A percentile compares a stretch with the other conserved stretches of the same genome.
Conservation (phyloP, 352 stramenopile species). For the Phytopythium montanum region DNA sequence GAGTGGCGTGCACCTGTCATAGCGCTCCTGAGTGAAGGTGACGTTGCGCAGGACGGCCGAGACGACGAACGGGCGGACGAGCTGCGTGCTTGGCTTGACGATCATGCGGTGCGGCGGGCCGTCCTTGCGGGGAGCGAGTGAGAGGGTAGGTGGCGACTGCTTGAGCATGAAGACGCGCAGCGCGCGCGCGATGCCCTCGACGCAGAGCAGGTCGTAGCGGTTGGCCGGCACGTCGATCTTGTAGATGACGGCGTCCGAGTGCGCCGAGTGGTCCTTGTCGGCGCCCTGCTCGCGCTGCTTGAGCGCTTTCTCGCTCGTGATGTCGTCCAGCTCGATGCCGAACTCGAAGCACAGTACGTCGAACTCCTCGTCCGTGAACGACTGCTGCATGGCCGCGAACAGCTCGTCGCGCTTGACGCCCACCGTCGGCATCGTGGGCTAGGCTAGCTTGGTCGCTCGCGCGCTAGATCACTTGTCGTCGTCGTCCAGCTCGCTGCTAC, state of each 20-base stretch:
- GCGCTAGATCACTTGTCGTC: too few relatives aligned
- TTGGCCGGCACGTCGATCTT: slow-evolving; percentile 99
- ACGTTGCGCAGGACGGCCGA: slow-evolving; percentile 97
- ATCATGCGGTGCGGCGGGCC: slow-evolving; percentile 78
- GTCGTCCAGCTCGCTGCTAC: not conserved
- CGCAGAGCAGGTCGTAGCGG: slow-evolving; percentile 98
- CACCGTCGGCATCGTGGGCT: slow-evolving; percentile 97
- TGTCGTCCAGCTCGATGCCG: slow-evolving; percentile 97
- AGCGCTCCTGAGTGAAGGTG: slow-evolving; percentile 94
- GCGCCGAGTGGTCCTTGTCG: slow-evolving; percentile 51
- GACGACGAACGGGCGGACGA: slow-evolving; percentile 96
- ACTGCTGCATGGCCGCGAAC: slow-evolving; percentile 95
- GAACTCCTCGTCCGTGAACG: slow-evolving; percentile 99
- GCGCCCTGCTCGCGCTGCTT: slow-evolving; percentile 81
- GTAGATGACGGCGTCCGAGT: slow-evolving; percentile 95
- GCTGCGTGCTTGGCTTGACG: slow-evolving; percentile 83
- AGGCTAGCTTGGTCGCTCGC: too few relatives aligned
- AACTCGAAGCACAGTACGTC: slow-evolving; percentile 99
- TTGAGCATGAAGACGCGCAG: slow-evolving; percentile 97
- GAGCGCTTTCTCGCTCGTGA: slow-evolving; percentile 86
- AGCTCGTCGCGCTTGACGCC: slow-evolving; percentile 96
- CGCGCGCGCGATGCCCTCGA: slow-evolving; percentile 97
- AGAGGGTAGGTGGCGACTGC: slow-evolving; percentile 89
- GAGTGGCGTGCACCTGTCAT: slow-evolving; percentile 80
- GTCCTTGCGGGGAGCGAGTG: slow-evolving; percentile 49